phyloP scores from a whole-genome alignment of 768 basidiomycete genomes.

The Psilocybe tampanensis region DNA sequence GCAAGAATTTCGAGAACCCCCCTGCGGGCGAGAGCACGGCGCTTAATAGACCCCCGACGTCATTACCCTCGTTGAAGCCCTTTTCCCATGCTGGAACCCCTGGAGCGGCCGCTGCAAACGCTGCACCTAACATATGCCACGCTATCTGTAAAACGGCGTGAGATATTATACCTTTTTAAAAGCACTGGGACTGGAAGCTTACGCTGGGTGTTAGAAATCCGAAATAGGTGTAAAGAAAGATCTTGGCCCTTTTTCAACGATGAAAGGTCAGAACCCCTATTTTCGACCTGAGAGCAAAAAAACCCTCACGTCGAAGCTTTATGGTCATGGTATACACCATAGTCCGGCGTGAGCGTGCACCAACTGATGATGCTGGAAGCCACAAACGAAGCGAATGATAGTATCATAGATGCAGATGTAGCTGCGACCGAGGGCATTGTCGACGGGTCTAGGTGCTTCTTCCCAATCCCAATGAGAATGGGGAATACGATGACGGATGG shows the following conservation, averaged over 20 bases:
- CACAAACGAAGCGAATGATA: constrained; percentile 41
- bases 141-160: constrained; percentile 37
- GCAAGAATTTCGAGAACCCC: constrained; percentile 70
- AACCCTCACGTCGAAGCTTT: constrained; percentile 30
- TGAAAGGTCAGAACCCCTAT: too few species aligned
- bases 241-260: constrained; percentile 40
- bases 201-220: constrained; percentile 67
- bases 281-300: background rate
- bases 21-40: constrained; percentile 64
- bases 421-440: constrained; percentile 30
- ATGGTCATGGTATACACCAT: constrained; percentile 43
- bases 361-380: constrained; percentile 41
- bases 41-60: constrained; percentile 64
- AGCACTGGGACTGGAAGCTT: constrained; percentile 20
- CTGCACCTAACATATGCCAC: constrained; percentile 63
- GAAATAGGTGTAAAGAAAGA: constrained; percentile 66
- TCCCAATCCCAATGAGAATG: constrained; percentile 64
- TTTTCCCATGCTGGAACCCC: constrained; percentile 56
- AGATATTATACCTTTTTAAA: background rate
- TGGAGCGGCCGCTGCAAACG: constrained; percentile 59
- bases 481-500: constrained; percentile 66
- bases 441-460: constrained; percentile 52
- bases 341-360: constrained; percentile 46
- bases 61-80: constrained; percentile 53
- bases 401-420: constrained; percentile 28